phyloP scores from a whole-genome alignment of 1,139 yeast species.

The Debaryomycetaceae sp. region DNA sequence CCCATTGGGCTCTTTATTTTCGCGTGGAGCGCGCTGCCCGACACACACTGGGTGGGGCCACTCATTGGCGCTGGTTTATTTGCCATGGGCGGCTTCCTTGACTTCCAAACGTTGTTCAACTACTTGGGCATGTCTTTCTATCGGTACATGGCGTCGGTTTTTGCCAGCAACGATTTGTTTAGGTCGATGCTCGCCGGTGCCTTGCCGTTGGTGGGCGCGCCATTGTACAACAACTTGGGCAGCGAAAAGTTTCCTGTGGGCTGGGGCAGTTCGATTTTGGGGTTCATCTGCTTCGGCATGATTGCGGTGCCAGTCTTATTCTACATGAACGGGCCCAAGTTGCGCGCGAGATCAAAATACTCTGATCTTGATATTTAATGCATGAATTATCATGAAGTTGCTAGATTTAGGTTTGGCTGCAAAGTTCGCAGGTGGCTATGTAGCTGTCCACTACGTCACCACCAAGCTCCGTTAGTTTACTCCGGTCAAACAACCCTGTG shows the following conservation, averaged over 20 bases:
- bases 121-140: slow-evolving; percentile 27
- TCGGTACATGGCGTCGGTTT: slow-evolving; percentile 51
- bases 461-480: too few relatives aligned
- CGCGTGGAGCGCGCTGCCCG: slow-evolving; percentile 44
- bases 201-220: slow-evolving; percentile 58
- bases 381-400: too few relatives aligned
- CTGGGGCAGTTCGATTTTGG: slow-evolving; percentile 51
- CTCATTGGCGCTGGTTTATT: slow-evolving; percentile 38
- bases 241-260: slow-evolving; percentile 49
- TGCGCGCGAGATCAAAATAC: slow-evolving; percentile 45
- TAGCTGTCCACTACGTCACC: too few relatives aligned
- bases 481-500: too few relatives aligned
- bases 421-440: too few relatives aligned
- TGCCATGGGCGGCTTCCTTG: slow-evolving; percentile 32
- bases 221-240: slow-evolving; percentile 44
- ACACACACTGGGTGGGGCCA: slow-evolving; percentile 42
- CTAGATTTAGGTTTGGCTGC: too few relatives aligned
- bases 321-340: slow-evolving; percentile 45
- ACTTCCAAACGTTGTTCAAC: slow-evolving; percentile 26
- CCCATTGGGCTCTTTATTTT: slow-evolving; percentile 45
- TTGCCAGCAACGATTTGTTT: slow-evolving; percentile 51
- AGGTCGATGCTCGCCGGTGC: slow-evolving; percentile 55
- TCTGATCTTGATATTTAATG: too few relatives aligned
- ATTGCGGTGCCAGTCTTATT: slow-evolving; percentile 44
- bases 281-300: slow-evolving; percentile 37